Evolutionary conservation across 495 filamentous ascomycete species (phyloP).

Genomic region (Hypoxylon fragiforme): DNA sequence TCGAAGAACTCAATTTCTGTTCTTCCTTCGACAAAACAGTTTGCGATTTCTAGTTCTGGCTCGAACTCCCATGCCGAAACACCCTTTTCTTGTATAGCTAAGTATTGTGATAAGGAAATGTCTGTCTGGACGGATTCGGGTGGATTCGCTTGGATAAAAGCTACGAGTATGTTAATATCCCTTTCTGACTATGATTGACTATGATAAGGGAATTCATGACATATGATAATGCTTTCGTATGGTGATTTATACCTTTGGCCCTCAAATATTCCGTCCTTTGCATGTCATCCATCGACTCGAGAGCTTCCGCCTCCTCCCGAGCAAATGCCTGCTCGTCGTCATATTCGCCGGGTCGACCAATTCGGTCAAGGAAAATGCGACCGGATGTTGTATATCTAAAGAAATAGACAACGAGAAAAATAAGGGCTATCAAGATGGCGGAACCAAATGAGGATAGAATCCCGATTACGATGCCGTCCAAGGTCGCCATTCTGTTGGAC

Average conservation of each 20-base stretch:
- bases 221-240: neutral
- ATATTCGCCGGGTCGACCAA: constrained; percentile 92
- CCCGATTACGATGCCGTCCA: constrained; percentile 88
- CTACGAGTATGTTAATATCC: constrained; percentile 50
- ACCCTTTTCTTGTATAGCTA: constrained; percentile 98
- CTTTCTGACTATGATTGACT: neutral
- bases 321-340: constrained; percentile 94
- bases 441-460: constrained; percentile 96
- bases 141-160: constrained; percentile 91
- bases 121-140: constrained; percentile 95
- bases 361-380: constrained; percentile 89
- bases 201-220: constrained; percentile 8
- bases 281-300: constrained; percentile 95
- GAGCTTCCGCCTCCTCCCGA: constrained; percentile 89
- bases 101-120: constrained; percentile 94
- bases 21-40: constrained; percentile 94
- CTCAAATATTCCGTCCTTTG: constrained; percentile 86
- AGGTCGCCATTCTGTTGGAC: constrained; percentile 36
- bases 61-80: constrained; percentile 99
- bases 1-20: constrained; percentile 99
- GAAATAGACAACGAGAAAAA: constrained; percentile 89
- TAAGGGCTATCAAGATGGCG: constrained; percentile 75
- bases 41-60: constrained; percentile 95
- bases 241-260: constrained; percentile 77
- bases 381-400: constrained; percentile 88